Conservation (phyloP, 2,329 filamentous ascomycete species). For the Xylaria digitata region DNA sequence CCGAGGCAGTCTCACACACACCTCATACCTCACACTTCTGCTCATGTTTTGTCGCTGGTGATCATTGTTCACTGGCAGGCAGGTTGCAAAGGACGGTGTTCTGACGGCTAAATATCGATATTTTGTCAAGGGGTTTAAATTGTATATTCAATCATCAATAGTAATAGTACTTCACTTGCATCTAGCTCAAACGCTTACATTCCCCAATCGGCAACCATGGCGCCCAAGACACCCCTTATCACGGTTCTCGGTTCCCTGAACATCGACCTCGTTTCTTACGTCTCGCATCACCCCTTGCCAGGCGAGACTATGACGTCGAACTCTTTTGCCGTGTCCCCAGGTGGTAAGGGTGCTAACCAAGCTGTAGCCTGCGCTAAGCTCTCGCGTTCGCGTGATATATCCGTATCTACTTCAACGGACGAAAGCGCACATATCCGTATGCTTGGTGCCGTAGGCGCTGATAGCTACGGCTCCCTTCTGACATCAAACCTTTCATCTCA, state of each 20-base stretch:
- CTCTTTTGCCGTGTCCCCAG: slow-evolving; percentile 82
- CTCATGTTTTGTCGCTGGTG: slow-evolving; percentile 6
- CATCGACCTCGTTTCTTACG: slow-evolving; percentile 90
- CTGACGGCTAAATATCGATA: background rate
- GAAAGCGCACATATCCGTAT: slow-evolving; percentile 68
- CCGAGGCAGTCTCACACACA: slow-evolving; percentile 13
- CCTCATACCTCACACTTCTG: slow-evolving; percentile 5
- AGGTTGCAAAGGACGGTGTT: background rate
- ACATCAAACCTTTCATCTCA: slow-evolving; percentile 67
- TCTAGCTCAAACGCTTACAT: background rate
- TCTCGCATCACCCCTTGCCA: slow-evolving; percentile 81
- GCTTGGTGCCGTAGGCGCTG: slow-evolving; percentile 78
- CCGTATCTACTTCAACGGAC: slow-evolving; percentile 45
- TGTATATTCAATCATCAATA: background rate
- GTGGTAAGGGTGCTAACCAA: slow-evolving; percentile 97
- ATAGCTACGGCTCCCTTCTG: slow-evolving; percentile 73
- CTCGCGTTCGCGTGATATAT: slow-evolving; percentile 65
- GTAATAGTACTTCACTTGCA: background rate
- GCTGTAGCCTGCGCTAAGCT: slow-evolving; percentile 88
- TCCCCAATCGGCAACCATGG: slow-evolving; percentile 34
- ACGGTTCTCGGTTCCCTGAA: slow-evolving; percentile 93
- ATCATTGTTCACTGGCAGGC: slow-evolving; percentile 4
- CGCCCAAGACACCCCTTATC: slow-evolving; percentile 63
- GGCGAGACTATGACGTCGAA: slow-evolving; percentile 89
- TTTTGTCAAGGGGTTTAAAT: background rate